Percentiles rank a stretch among this genome's conserved stretches.
phyloP scores from a whole-genome alignment of 768 basidiomycete genomes.

The Lentinula edodes region DNA sequence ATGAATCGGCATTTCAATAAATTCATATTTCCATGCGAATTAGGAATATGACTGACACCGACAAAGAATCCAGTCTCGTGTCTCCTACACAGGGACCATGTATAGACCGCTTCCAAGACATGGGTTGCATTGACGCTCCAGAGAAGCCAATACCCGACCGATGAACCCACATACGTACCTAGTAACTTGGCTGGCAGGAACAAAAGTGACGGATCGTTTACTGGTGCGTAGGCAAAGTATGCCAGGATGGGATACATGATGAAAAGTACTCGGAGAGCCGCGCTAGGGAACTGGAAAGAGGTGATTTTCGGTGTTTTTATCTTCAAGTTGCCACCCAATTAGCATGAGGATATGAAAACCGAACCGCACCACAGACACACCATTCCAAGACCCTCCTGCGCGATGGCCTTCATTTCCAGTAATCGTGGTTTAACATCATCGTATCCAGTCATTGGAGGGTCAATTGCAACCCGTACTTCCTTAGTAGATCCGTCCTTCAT shows the following conservation, averaged over 20 bases:
- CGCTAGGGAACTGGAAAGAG: constrained; percentile 43
- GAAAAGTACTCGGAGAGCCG: constrained; percentile 15
- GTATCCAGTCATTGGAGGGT: constrained; percentile 69
- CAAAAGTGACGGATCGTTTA: constrained; percentile 19
- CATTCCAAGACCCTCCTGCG: constrained; percentile 79
- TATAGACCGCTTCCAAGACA: constrained; percentile 42
- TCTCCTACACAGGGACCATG: constrained; percentile 38
- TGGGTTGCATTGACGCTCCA: constrained; percentile 23
- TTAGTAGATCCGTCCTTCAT: constrained; percentile 43
- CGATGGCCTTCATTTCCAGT: constrained; percentile 73
- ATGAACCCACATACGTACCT: constrained; percentile 22
- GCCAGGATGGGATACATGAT: constrained; percentile 24
- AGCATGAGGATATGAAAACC: not conserved
- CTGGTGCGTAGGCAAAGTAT: constrained; percentile 22
- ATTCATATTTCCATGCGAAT: not conserved
- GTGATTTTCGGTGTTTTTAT: constrained; percentile 59
- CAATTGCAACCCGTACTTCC: constrained; percentile 51
- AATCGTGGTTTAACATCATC: constrained; percentile 80
- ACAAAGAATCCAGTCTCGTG: constrained; percentile 42
- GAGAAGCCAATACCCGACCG: constrained; percentile 22
- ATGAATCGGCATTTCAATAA: not conserved
- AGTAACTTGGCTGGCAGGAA: constrained; percentile 26
- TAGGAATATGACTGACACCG: constrained; percentile 22
- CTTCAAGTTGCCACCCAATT: constrained; percentile 23
- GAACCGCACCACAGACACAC: constrained; percentile 29